Evolutionary conservation across 2,329 filamentous ascomycete genomes (phyloP).

Genomic region (Beauveria bassiana): DNA sequence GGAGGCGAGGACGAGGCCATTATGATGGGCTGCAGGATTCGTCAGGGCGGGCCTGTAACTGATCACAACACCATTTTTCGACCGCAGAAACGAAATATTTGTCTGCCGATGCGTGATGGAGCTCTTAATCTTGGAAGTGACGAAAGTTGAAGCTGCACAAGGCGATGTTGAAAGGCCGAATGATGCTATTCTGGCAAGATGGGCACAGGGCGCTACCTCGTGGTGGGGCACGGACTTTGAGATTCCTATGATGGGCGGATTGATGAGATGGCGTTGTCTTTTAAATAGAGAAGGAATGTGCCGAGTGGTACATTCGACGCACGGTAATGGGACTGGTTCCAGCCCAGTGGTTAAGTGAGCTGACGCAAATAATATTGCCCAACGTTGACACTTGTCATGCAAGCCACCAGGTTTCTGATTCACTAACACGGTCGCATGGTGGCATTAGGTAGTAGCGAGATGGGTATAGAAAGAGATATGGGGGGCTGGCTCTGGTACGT

Average conservation of each 20-base stretch:
- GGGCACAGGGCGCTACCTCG: neutral
- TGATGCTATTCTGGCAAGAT: conserved; percentile 1
- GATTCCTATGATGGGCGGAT: neutral
- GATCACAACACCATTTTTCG: neutral
- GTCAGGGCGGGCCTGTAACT: neutral
- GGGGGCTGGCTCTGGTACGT: neutral
- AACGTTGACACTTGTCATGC: neutral
- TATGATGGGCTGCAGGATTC: neutral
- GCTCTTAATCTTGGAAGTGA: neutral
- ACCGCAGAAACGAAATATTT: neutral
- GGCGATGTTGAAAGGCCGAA: neutral
- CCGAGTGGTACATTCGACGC: neutral
- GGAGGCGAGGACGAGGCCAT: conserved; percentile 9
- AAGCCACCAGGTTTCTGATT: conserved; percentile 1
- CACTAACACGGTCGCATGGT: neutral
- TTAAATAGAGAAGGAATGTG: neutral
- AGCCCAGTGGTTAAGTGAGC: neutral
- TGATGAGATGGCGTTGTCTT: neutral
- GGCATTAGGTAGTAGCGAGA: neutral
- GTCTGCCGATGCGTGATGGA: neutral
- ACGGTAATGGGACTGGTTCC: neutral
- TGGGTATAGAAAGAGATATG: neutral
- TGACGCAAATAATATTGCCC: neutral
- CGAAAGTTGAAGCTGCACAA: neutral
- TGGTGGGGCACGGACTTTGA: conserved; percentile 6